Evolutionary conservation across 1,284 basidiomycete species (phyloP).

Genomic region (Clitocybe nebularis): DNA sequence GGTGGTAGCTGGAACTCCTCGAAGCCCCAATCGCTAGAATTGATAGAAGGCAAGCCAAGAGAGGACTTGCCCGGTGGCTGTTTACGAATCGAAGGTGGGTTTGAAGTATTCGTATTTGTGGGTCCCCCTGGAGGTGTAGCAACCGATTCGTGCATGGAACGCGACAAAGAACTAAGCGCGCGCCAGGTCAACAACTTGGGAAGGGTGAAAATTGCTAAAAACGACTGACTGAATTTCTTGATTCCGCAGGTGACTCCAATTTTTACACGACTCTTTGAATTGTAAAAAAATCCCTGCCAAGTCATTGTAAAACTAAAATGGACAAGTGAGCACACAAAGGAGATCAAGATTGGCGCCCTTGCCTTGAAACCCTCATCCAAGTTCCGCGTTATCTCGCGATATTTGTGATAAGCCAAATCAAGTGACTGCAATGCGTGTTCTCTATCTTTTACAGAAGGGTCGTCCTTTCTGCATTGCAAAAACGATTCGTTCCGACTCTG

Average conservation of each 20-base stretch:
- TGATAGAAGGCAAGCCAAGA: constrained; percentile 32
- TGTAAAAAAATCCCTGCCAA: constrained; percentile 66
- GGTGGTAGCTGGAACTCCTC: constrained; percentile 42
- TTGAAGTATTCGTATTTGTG: constrained; percentile 1
- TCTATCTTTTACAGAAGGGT: constrained; percentile 76
- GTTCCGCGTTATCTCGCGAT: constrained; percentile 82
- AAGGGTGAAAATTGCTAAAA: not conserved
- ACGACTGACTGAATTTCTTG: constrained; percentile 52
- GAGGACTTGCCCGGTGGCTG: constrained; percentile 17
- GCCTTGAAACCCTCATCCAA: constrained; percentile 88
- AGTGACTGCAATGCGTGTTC: constrained; percentile 85
- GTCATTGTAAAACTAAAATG: constrained; percentile 76
- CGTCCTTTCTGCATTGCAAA: constrained; percentile 75
- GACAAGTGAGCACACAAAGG: not conserved
- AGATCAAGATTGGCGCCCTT: constrained; percentile 3
- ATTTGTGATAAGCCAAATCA: constrained; percentile 86
- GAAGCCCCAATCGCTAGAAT: constrained; percentile 38
- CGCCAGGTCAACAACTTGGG: not conserved
- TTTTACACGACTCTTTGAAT: constrained; percentile 74
- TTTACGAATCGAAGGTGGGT: constrained; percentile 11
- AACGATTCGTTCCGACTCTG: constrained; percentile 78
- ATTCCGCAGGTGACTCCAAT: constrained; percentile 69
- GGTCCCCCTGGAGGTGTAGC: constrained; percentile 10
- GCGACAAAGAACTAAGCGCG: constrained; percentile 33
- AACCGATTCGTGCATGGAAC: constrained; percentile 35